Percentiles rank a stretch among this genome's conserved stretches.
phyloP scores from a whole-genome alignment of 208 protist genomes.

The Wallacemonas rigidus region DNA sequence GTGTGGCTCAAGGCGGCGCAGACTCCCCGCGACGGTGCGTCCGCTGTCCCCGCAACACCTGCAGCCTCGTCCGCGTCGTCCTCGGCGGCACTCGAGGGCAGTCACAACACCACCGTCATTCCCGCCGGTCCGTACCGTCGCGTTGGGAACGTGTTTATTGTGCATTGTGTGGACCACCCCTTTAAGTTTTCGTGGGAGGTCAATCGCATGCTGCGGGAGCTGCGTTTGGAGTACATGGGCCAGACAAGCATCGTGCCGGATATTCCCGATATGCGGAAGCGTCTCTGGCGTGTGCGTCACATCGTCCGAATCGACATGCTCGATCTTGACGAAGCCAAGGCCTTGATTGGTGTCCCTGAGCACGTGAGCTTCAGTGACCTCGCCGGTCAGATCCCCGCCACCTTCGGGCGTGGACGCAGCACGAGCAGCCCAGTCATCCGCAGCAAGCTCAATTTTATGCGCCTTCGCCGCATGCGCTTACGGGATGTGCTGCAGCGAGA shows the following conservation, averaged over 20 bases:
- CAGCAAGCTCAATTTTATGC: slow-evolving; percentile 83
- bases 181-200: slow-evolving; percentile 89
- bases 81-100: not conserved
- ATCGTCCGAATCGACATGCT: slow-evolving; percentile 76
- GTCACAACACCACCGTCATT: slow-evolving; percentile 33
- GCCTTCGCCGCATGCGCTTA: slow-evolving; percentile 75
- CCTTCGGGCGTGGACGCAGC: slow-evolving; percentile 57
- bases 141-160: slow-evolving; percentile 86
- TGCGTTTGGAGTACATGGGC: slow-evolving; percentile 84
- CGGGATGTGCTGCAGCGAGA: slow-evolving; percentile 86
- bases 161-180: slow-evolving; percentile 77
- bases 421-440: slow-evolving; percentile 51
- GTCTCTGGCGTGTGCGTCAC: slow-evolving; percentile 76
- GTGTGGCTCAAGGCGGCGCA: not conserved
- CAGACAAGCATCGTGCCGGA: slow-evolving; percentile 85
- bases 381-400: slow-evolving; percentile 49
- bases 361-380: slow-evolving; percentile 81
- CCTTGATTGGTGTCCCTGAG: slow-evolving; percentile 73
- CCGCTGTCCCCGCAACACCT: not conserved
- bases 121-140: slow-evolving; percentile 62
- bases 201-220: slow-evolving; percentile 76
- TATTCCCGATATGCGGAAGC: slow-evolving; percentile 69
- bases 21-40: not conserved
- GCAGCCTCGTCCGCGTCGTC: slow-evolving; percentile 1
- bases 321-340: slow-evolving; percentile 83